Evolutionary conservation across 2,329 filamentous ascomycete species (phyloP).

Genomic region (Elsinoe ampelina): DNA sequence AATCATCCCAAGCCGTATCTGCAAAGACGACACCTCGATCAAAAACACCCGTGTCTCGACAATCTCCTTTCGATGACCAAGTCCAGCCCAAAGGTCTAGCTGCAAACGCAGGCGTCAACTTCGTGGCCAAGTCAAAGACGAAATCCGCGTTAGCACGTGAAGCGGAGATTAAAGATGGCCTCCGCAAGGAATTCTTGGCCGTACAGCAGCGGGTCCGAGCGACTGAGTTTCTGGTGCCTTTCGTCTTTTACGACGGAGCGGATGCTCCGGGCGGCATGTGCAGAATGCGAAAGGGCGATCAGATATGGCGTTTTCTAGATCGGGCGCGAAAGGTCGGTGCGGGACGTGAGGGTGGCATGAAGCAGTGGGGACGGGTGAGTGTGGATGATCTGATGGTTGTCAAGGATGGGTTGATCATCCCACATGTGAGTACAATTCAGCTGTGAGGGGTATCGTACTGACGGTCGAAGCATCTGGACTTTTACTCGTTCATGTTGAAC

Average conservation of each 20-base stretch:
- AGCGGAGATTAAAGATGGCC: slow-evolving; percentile 62
- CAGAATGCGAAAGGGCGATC: slow-evolving; percentile 85
- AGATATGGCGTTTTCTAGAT: slow-evolving; percentile 87
- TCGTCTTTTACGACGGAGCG: slow-evolving; percentile 93
- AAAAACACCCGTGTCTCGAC: slow-evolving; percentile 6
- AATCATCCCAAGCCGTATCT: not conserved
- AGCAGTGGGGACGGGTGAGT: slow-evolving; percentile 85
- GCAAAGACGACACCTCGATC: slow-evolving; percentile 6
- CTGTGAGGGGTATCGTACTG: slow-evolving; percentile 11
- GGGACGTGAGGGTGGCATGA: slow-evolving; percentile 53
- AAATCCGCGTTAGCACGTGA: slow-evolving; percentile 71
- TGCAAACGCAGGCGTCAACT: slow-evolving; percentile 51
- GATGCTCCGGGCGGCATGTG: slow-evolving; percentile 78
- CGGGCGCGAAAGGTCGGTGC: slow-evolving; percentile 84
- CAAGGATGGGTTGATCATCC: slow-evolving; percentile 80
- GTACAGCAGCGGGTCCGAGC: slow-evolving; percentile 81
- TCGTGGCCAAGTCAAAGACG: slow-evolving; percentile 65
- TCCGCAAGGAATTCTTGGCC: slow-evolving; percentile 69
- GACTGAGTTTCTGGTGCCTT: slow-evolving; percentile 83
- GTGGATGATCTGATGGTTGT: slow-evolving; percentile 96
- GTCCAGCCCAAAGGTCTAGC: slow-evolving; percentile 39
- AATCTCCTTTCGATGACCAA: not conserved
- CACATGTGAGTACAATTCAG: slow-evolving; percentile 59
- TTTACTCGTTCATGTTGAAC: slow-evolving; percentile 95
- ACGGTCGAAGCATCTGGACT: slow-evolving; percentile 71